Conservation (phyloP, 2,329 filamentous ascomycete genomes). For the Verticillium longisporum region DNA sequence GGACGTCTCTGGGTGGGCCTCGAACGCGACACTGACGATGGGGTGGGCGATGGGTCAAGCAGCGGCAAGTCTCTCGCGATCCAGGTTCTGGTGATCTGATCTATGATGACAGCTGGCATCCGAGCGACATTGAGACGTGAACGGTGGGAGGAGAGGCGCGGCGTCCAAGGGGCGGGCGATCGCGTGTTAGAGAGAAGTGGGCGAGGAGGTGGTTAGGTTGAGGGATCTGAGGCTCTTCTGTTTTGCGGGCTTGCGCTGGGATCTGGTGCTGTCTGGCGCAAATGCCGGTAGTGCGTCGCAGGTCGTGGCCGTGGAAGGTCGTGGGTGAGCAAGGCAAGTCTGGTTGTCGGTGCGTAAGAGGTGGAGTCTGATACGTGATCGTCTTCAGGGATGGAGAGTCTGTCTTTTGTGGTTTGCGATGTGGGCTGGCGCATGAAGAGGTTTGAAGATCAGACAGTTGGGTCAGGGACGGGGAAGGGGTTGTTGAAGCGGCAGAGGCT, state of each 20-base stretch:
- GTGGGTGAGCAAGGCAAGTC: conserved; percentile 8
- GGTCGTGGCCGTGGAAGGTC: conserved; percentile 2
- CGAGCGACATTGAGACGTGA: conserved; percentile 38
- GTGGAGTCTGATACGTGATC: conserved; percentile 3
- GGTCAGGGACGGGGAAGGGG: background rate
- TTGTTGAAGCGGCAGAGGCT: background rate
- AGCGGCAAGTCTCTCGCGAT: conserved; percentile 30
- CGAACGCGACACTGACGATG: background rate
- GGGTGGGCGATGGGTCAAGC: background rate
- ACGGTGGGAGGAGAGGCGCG: background rate
- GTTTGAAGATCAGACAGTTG: conserved; percentile 27
- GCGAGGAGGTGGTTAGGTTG: background rate
- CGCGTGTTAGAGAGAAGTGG: conserved; percentile 1
- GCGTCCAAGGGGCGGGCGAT: background rate
- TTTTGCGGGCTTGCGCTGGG: conserved; percentile 8
- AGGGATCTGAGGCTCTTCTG: conserved; percentile 4
- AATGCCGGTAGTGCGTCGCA: conserved; percentile 9
- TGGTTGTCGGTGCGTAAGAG: conserved; percentile 8
- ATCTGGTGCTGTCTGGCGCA: background rate
- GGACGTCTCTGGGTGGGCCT: conserved; percentile 29
- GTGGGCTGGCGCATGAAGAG: conserved; percentile 20
- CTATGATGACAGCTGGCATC: conserved; percentile 48
- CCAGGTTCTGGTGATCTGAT: conserved; percentile 44
- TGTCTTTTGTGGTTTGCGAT: conserved; percentile 12
- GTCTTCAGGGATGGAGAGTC: conserved; percentile 9